Conservation (phyloP, 129 eudicot genomes). For the sunflower (Helianthus annuus) region DNA sequence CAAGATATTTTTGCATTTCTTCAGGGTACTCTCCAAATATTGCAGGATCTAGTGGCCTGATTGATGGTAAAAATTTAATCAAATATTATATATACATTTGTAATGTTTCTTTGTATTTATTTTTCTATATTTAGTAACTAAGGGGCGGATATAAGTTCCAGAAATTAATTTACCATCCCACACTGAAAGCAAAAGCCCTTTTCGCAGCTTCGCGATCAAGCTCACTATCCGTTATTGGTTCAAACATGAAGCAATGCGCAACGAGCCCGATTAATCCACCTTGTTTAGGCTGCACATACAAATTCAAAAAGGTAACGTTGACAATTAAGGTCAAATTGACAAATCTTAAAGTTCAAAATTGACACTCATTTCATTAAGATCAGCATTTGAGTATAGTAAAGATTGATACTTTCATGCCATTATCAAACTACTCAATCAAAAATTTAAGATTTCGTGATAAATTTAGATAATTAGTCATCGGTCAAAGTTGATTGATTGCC, state of each 20-base stretch:
- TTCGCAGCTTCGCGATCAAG: slow-evolving; percentile 49
- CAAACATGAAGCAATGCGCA: slow-evolving; percentile 38
- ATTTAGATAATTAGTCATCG: background rate
- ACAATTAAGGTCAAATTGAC: background rate
- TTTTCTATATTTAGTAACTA: background rate
- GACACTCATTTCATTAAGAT: background rate
- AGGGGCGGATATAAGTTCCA: background rate
- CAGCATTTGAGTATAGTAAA: background rate
- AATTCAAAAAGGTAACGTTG: background rate
- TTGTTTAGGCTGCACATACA: slow-evolving; percentile 42
- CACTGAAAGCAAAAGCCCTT: slow-evolving; percentile 56
- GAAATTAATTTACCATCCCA: slow-evolving; percentile 45
- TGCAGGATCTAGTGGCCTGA: slow-evolving; percentile 73
- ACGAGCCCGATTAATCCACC: slow-evolving; percentile 57
- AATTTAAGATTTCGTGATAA: background rate
- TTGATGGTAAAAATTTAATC: slow-evolving; percentile 11
- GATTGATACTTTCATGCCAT: background rate
- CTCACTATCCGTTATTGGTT: slow-evolving; percentile 46
- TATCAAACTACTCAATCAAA: background rate
- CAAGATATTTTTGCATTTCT: slow-evolving; percentile 59
- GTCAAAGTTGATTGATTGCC: slow-evolving; percentile 35
- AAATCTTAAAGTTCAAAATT: background rate
- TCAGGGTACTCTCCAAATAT: slow-evolving; percentile 78
- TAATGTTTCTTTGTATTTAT: background rate
- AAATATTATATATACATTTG: background rate